phyloP scores from a whole-genome alignment of 345 rosid species.

The Raphanus raphanistrum region DNA sequence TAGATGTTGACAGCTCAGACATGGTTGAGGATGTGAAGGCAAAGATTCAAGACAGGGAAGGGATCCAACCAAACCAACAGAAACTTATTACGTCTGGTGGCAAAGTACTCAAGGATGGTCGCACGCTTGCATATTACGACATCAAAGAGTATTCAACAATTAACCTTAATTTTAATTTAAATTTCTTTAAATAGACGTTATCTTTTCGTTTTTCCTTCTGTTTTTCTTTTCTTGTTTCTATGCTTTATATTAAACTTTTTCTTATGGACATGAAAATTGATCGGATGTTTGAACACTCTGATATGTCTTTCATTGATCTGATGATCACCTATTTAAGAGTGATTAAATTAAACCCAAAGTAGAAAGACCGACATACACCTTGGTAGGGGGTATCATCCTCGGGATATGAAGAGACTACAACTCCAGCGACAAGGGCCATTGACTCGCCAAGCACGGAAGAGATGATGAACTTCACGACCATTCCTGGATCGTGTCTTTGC shows the following conservation, averaged over 20 bases:
- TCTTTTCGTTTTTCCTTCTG: background rate
- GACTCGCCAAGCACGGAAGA: constrained; percentile 95
- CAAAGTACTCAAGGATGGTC: background rate
- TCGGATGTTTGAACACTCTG: background rate
- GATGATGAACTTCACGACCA: constrained; percentile 73
- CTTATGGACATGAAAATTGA: background rate
- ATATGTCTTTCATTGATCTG: background rate
- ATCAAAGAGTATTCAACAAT: background rate
- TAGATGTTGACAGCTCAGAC: background rate
- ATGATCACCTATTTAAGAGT: background rate
- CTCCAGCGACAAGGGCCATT: constrained; percentile 75
- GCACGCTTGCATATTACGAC: background rate
- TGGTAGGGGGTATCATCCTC: constrained; percentile 27
- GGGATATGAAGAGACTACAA: constrained; percentile 64
- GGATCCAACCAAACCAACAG: background rate
- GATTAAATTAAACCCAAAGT: background rate
- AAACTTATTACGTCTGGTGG: background rate
- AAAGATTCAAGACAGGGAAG: background rate
- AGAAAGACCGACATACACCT: background rate
- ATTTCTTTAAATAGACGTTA: no score
- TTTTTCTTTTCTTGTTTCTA: background rate
- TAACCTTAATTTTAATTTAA: background rate
- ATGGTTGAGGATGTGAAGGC: background rate
- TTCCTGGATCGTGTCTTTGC: constrained; percentile 55
- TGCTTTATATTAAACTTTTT: background rate